Conservation (phyloP, 139 green algal genomes). For the Desmodesmus armatus region DNA sequence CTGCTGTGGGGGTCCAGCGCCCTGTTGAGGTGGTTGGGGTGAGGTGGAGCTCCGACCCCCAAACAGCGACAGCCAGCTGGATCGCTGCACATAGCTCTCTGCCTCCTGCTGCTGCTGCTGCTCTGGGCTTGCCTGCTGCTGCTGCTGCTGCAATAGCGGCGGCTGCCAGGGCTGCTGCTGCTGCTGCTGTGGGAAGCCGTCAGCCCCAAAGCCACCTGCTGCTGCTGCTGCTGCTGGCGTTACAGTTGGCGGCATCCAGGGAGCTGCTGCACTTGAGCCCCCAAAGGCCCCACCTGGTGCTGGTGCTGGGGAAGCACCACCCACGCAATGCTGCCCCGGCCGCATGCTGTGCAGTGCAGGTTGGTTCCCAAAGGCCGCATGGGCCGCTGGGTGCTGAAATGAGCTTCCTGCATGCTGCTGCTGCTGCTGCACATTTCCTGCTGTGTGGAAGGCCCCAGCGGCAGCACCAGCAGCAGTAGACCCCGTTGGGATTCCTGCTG, state of each 20-base stretch:
- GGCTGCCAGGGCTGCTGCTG: neutral
- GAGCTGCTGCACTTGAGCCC: constrained; percentile 8
- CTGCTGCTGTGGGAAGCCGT: neutral
- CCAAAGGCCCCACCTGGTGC: neutral
- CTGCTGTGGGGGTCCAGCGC: neutral
- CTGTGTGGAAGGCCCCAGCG: neutral
- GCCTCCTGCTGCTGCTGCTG: constrained; percentile 8
- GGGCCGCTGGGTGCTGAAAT: neutral
- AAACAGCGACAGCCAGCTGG: constrained; percentile 40
- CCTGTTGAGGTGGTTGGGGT: neutral
- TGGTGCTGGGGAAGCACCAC: neutral
- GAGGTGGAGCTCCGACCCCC: neutral
- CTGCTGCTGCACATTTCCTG: neutral
- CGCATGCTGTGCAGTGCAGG: too few relatives aligned
- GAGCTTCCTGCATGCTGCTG: neutral
- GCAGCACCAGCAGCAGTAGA: neutral
- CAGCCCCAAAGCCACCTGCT: neutral
- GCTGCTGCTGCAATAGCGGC: neutral
- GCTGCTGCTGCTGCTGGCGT: constrained; percentile 6
- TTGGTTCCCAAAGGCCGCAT: too few relatives aligned
- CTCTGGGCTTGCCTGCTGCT: neutral
- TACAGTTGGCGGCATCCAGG: neutral
- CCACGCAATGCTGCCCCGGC: too few relatives aligned
- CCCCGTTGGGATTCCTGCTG: too few relatives aligned
- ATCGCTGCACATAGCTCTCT: neutral